phyloP scores from a whole-genome alignment of 306 rosid species.

The Leucaena leucocephala region DNA sequence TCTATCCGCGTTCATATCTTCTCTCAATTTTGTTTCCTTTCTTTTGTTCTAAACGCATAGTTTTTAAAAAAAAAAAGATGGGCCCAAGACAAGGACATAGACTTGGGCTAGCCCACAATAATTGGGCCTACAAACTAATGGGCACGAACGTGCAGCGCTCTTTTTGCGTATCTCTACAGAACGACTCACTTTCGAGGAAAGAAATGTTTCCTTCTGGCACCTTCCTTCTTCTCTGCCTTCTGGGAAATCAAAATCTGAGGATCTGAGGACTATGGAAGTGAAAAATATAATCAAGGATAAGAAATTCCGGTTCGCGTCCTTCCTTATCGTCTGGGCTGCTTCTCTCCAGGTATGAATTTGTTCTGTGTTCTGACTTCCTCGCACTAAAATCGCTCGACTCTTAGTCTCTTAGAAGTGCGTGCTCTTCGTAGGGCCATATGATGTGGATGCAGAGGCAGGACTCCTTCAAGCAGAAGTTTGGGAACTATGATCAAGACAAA shows the following conservation, averaged over 20 bases:
- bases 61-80: too few relatives aligned
- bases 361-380: neutral
- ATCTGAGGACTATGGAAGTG: constrained; percentile 44
- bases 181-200: neutral
- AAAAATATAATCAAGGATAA: constrained; percentile 55
- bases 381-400: neutral
- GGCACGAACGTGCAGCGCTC: neutral
- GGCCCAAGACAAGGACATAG: too few relatives aligned
- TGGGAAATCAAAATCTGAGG: neutral
- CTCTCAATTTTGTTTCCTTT: too few relatives aligned
- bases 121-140: neutral
- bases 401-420: neutral
- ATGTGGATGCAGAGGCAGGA: constrained; percentile 71
- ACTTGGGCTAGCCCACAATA: neutral
- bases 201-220: neutral
- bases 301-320: constrained; percentile 65
- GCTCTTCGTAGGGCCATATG: constrained; percentile 61
- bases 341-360: constrained; percentile 52
- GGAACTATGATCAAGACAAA: constrained; percentile 30
- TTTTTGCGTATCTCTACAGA: neutral
- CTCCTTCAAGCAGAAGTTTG: constrained; percentile 68
- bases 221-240: neutral
- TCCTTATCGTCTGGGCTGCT: constrained; percentile 67
- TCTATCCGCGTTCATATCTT: too few relatives aligned
- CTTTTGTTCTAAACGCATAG: too few relatives aligned